These are phyloP conservation scores for Penicillium soppii DNA, from an alignment of 495 filamentous ascomycete genomes.

Conservation along the genomic window DNA sequence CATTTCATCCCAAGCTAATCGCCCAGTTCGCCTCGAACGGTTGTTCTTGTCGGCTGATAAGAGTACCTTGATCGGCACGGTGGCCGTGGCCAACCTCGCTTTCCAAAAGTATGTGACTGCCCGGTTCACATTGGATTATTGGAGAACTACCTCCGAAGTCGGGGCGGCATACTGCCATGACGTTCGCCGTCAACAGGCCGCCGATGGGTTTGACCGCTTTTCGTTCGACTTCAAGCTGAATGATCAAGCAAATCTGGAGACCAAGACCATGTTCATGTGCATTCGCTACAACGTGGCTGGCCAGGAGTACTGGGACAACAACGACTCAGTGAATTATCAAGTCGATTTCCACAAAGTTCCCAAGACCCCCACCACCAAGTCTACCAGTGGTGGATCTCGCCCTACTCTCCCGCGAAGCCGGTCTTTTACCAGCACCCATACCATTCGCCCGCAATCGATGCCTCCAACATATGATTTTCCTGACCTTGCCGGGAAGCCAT, in stretches of 20 bases:
- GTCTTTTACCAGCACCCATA: slow-evolving; percentile 41
- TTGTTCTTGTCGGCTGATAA: slow-evolving; percentile 86
- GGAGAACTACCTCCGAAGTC: slow-evolving; percentile 97
- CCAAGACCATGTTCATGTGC: slow-evolving; percentile 88
- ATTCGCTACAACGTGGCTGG: slow-evolving; percentile 84
- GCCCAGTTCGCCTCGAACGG: slow-evolving; percentile 74
- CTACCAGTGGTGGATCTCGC: slow-evolving; percentile 50
- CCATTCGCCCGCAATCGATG: slow-evolving; percentile 59
- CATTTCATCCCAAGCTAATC: slow-evolving; percentile 56
- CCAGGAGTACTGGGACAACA: slow-evolving; percentile 95
- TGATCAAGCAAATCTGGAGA: slow-evolving; percentile 85
- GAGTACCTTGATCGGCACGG: slow-evolving; percentile 75
- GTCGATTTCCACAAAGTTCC: slow-evolving; percentile 82
- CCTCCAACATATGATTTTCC: slow-evolving; percentile 68
- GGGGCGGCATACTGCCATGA: slow-evolving; percentile 83
- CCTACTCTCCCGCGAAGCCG: slow-evolving; percentile 76
- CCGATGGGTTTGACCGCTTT: slow-evolving; percentile 81
- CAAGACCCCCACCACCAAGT: slow-evolving; percentile 54
- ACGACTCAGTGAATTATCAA: slow-evolving; percentile 80
- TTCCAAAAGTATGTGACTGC: slow-evolving; percentile 88
- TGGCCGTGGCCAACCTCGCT: slow-evolving; percentile 83
- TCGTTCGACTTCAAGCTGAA: slow-evolving; percentile 90
- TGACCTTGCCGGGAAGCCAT: slow-evolving; percentile 53
- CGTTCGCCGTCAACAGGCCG: slow-evolving; percentile 62
- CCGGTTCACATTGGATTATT: slow-evolving; percentile 94